phyloP scores from a whole-genome alignment of 345 rosid genomes.

The Populus euphratica region DNA sequence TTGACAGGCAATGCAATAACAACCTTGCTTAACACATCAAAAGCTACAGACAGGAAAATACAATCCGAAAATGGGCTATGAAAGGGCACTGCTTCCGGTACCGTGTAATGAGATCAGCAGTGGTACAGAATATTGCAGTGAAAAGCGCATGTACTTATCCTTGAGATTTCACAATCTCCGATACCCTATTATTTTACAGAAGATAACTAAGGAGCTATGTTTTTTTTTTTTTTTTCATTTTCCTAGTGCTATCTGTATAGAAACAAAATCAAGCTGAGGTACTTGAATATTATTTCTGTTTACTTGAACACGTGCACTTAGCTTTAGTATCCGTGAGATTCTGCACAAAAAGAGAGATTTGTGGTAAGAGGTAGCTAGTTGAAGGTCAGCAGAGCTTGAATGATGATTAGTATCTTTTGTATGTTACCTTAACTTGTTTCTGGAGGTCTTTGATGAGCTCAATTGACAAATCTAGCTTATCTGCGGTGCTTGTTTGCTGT shows the following conservation, averaged over 20 bases:
- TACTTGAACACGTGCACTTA: constrained; percentile 47
- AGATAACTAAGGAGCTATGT: not conserved
- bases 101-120: not conserved
- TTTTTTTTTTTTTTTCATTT: not conserved
- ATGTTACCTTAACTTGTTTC: constrained; percentile 55
- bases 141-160: not conserved
- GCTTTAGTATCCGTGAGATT: constrained; percentile 41
- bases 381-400: constrained; percentile 14
- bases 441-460: constrained; percentile 66
- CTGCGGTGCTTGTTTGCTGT: constrained; percentile 73
- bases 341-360: constrained; percentile 28
- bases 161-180: not conserved
- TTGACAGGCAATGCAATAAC: no score
- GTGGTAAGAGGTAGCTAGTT: constrained; percentile 13
- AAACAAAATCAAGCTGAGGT: constrained; percentile 18
- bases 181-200: not conserved
- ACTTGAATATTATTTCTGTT: constrained; percentile 18
- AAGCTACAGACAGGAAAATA: not conserved
- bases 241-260: constrained; percentile 16
- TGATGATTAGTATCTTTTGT: not conserved
- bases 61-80: not conserved
- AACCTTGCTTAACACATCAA: not conserved
- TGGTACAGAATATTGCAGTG: not conserved
- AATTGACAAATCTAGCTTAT: constrained; percentile 71
- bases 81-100: not conserved